Base-by-base conservation (phyloP, 2,329 filamentous ascomycete genomes). In the Hypocreales sp. region DNA sequence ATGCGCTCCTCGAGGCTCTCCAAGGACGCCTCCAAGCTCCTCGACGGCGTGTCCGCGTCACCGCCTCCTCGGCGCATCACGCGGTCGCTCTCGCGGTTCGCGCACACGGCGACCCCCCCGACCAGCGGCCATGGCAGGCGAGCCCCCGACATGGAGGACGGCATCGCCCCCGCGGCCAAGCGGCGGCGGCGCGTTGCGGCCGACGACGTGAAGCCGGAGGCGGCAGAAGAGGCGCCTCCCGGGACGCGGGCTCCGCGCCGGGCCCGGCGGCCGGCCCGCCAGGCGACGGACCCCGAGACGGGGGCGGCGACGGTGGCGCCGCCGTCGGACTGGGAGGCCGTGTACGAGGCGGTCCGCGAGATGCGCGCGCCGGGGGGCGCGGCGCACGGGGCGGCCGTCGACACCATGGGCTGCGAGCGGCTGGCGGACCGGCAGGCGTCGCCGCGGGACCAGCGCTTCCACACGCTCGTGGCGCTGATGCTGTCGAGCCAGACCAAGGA, bases 331-430 rank as follows among this genome's bases (percentile, higher is more conserved):
- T 94, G 90, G 90, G 72, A 83, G 35, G 67, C 74, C 31, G 72
- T 93, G 31, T 98, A 94, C 54, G 55, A 64, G 19, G 56, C 71
- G 1, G 79, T 92, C 24, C 76, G 77, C 42, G 66, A 70, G 43
- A 94, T 95, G 84, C 76, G 72, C 3, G 49, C 53, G 5, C 47
- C 55, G 0, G 64, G 62, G 4, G 64, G 64, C 6, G 44, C 53
- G 55, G 55, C 79, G 47, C 47, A 67, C 58, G 53, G 79, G 67
- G 90, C 90, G 1, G 80, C 87, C 1, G 90, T 98, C 8, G 90
- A 98, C 50, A 95, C 87, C 0, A 94, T 95, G 86, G 90, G 90
- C 8, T 98, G 90, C 53, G 84, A 84, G 52, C 68, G 70, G 7
- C 62, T 90, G 8, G 80, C 79, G 3, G 56, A 64, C 25, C 48